Base-by-base conservation (phyloP, 1,139 yeast species). In the Debaryomycetaceae sp. region DNA sequence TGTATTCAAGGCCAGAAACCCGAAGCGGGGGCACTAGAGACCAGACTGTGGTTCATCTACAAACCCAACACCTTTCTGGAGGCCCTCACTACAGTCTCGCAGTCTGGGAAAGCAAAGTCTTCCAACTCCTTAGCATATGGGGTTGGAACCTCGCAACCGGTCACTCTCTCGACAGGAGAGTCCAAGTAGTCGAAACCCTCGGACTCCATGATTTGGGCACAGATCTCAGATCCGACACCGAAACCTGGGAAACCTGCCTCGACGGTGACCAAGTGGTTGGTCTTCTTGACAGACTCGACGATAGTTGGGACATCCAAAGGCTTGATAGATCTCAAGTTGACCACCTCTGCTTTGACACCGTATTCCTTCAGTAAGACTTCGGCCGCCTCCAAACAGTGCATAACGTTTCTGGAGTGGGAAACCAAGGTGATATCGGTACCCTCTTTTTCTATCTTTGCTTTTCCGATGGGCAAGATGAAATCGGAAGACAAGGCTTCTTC, bases 141-240 rank as follows among this genome's bases (percentile, higher is more conserved):
- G 58, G 99, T 95, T 67, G 99, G 99, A 35, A 91, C 97, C 75
- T 95, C 99, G 65, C 98, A 95, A 69, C 99, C 99, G 49, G 99
- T 95, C 62, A 91, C 95, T 80, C 99, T 89, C 75, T 87, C 96
- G 56, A 93, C 93, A 57, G 99, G 99, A 52, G 99, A 96, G 71
- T 95, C 99, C 69, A 95, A 83, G 81, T 90, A 88, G 74, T 95
- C 99, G 59, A 93, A 93, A 46, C 96, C 98, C 72, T 91, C 98
- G 45, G 96, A 83, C 76, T 95, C 99, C 97, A 93, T 90, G 64
- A 95, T 80, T 74, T 90, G 97, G 52, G 98, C 99, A 66, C 93
- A 84, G 62, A 95, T 87, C 78, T 95, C 99, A 45, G 98, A 88
- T 62, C 99, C 99, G 56, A 95, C 95, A 74, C 99, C 98, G 64